Base-by-base conservation (phyloP, 306 rosid genomes). In the Heteromeles arbutifolia region DNA sequence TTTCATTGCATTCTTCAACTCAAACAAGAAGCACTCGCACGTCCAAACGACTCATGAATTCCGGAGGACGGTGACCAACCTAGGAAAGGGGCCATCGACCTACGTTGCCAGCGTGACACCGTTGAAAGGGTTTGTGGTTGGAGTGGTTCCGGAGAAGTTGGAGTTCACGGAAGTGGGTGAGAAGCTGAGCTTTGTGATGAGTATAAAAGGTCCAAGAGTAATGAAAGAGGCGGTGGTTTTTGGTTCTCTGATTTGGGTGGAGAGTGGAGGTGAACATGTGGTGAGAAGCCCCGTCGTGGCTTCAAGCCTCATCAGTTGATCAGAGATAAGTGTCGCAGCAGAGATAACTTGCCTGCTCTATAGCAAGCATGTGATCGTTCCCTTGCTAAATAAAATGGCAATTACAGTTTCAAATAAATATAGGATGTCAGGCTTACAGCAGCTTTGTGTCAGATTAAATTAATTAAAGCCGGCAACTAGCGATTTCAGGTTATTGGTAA, bases 261-360 rank as follows among this genome's bases (percentile, higher is more conserved):
- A 89, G 18, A 11, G 45, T 41, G 77, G 50, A 41, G 57, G 73
- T 52, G 69, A 70, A 11, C 87, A 82, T 80, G 72, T 77, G 17
- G 90, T 88, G 6, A 82, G 75, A 56, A 92, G 96, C 77, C 96
- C 97, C 57, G 85, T 92, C 63, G 87, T 92, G 53, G 86, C 84
- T 67, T 79, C 93, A 1, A 56, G 45, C 8, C 43, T 82, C 45
- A 71, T 80, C 45, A 74, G 21, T 26, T 34, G 39, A 34, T 81
- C 74, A 29, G 56, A 78, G 15, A 5, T 32, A 17, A 11, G 52
- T 67, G 12, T 25, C 58, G 2, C 61, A 7, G 2, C 9, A n/a
- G 32, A 54, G n/a, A 50, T 65, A 72, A 63, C 62, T 67, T 73
- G 29, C 48, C 4, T 65, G 48, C 45, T 19, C 44, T 12, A 34